Evolutionary conservation across 106 monocot species (phyloP), one percentile per base, ranked within the genome.

Genomic region (Narthecium ossifragum): DNA sequence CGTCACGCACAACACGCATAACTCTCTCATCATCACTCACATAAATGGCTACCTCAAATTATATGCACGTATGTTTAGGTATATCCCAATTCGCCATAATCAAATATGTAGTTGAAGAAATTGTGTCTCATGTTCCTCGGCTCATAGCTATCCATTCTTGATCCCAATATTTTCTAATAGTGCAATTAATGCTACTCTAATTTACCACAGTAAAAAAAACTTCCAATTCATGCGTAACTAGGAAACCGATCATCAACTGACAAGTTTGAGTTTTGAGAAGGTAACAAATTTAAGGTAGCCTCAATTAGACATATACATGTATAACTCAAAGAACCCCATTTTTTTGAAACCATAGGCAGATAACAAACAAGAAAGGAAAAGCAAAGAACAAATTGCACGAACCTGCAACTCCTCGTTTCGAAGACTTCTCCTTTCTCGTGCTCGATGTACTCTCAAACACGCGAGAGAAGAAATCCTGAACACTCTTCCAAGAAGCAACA

Each of bases 321-420:
- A 22, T 49, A 49, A 20, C 20, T 6, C 18, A 24, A n/a, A 20
- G 23, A 20, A 24, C 2, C 7, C 2, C 22, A 1, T 0, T 1
- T 22, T 22, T 6, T 22, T 2, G 8, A 20, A 28, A 17, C 11
- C 13, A 31, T 4, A 55, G 18, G 4, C n/a, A 55, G 8, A 29
- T 15, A n/a, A 10, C 55, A 55, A 55, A 13, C 26, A 13, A 27
- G 13, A 2, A 14, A 55, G 17, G 25, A 1, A 9, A 1, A 17
- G 27, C 28, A 55, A 7, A 55, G 18, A n/a, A 10, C n/a, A n/a
- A n/a, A n/a, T n/a, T n/a, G 29, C 31, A 69, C 46, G 39, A 48
- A 88, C 93, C 93, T 78, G 94, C 94, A 14, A 71, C 77, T 46
- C 94, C 94, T 77, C 83, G 69, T 66, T 53, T 80, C 46, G 70